Evolutionary conservation across 495 filamentous ascomycete genomes (phyloP).

Genomic region (Stereocaulon alpinum): DNA sequence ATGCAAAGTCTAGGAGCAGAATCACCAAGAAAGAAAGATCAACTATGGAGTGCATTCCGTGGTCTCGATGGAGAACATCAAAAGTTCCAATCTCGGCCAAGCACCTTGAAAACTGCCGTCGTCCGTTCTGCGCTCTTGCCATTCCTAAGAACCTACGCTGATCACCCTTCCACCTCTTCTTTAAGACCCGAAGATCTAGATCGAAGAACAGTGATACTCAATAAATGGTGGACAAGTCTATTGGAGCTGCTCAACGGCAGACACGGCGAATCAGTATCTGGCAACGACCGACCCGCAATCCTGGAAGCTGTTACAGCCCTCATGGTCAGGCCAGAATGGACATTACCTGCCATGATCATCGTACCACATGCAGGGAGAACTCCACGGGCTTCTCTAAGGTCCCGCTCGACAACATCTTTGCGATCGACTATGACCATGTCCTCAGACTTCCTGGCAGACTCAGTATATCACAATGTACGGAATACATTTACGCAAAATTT

Average conservation of each 20-base stretch:
- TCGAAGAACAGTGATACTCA: slow-evolving; percentile 66
- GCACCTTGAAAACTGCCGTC: slow-evolving; percentile 66
- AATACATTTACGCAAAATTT: slow-evolving; percentile 84
- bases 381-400: slow-evolving; percentile 34
- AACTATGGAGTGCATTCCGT: slow-evolving; percentile 80
- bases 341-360: slow-evolving; percentile 56
- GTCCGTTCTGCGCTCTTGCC: slow-evolving; percentile 73
- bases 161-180: slow-evolving; percentile 58
- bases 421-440: slow-evolving; percentile 39
- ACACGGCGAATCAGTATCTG: slow-evolving; percentile 59
- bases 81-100: slow-evolving; percentile 72
- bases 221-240: slow-evolving; percentile 93
- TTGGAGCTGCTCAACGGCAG: slow-evolving; percentile 75
- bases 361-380: slow-evolving; percentile 44
- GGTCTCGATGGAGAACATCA: slow-evolving; percentile 72
- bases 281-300: slow-evolving; percentile 69
- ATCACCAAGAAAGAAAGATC: slow-evolving; percentile 55
- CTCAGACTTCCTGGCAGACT: slow-evolving; percentile 77
- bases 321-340: slow-evolving; percentile 92
- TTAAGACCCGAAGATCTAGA: slow-evolving; percentile 78
- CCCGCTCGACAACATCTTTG: slow-evolving; percentile 44
- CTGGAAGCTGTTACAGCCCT: slow-evolving; percentile 74
- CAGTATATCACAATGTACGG: slow-evolving; percentile 86
- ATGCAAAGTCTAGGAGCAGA: slow-evolving; percentile 29
- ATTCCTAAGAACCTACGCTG: slow-evolving; percentile 62